Evolutionary conservation across 75 land plant genomes (phyloP), one percentile per base, ranked within the genome.

Genomic region (Sequoiadendron giganteum): DNA sequence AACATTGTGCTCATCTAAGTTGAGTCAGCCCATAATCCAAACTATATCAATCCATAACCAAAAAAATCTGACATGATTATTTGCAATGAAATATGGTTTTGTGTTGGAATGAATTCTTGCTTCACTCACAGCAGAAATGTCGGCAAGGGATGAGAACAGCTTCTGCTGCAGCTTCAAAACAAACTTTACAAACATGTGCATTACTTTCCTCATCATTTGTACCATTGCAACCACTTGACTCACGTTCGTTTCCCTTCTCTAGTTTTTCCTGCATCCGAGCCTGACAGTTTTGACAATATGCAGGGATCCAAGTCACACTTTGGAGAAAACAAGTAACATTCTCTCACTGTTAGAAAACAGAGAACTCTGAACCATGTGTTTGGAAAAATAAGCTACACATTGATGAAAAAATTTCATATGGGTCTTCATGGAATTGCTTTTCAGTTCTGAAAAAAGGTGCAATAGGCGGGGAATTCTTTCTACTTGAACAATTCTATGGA

Each of bases 141-240:
- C 98, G 95, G 83, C 98, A 96, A 32, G 98, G 97, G 75, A 96
- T 95, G 89, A 96, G 95, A 83, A 96, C 91, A 70, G 98, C 94
- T 43, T 97, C 98, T 42, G 95, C 91, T 43, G 93, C 89, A 39
- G 98, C 93, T 85, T 95, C 97, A 91, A 95, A 96, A 88, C 98
- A 96, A 11, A 95, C 94, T 94, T 95, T 96, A 89, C 98, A 96
- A 39, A 90, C 87, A 89, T 96, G 96, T 83, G 93, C 91, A 86
- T 90, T 93, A 47, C 86, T 89, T 80, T 93, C 96, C 34, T 82
- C 84, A 15, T 87, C 91, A 79, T 90, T 92, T n/a, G 86, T 90
- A 13, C 45, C 15, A 30, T 83, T 13, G 25, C 86, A 90, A 52
- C 42, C 42, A 34, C 42, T 36, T 30, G 85, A 86, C 9, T 94